Conservation (phyloP, 345 rosid genomes). For the Ceriops decandra region DNA sequence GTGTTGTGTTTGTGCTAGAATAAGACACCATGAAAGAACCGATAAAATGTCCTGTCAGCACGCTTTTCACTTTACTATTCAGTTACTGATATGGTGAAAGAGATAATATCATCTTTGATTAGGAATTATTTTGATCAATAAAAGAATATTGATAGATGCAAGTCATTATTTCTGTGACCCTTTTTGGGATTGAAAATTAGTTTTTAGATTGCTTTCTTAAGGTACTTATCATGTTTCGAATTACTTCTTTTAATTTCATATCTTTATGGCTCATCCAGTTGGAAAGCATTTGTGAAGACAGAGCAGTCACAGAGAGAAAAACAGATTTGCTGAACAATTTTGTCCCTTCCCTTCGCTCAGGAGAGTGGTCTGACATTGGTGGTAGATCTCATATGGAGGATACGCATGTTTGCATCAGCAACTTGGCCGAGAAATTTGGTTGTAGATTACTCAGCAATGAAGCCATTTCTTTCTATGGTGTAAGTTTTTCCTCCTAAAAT, state of each 20-base stretch:
- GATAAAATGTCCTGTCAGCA: too few relatives aligned
- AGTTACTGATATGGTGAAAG: too few relatives aligned
- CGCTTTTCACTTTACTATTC: too few relatives aligned
- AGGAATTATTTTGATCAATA: too few relatives aligned
- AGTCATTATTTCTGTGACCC: not conserved
- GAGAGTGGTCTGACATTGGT: conserved; percentile 80
- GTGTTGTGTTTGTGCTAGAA: too few relatives aligned
- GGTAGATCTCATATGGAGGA: conserved; percentile 71
- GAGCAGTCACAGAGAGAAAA: conserved; percentile 30
- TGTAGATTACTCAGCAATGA: conserved; percentile 24
- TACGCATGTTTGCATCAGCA: conserved; percentile 65
- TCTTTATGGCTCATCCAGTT: conserved; percentile 36
- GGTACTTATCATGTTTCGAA: not conserved
- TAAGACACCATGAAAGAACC: too few relatives aligned
- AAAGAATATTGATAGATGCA: too few relatives aligned
- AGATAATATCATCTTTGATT: too few relatives aligned
- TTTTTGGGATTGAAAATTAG: too few relatives aligned
- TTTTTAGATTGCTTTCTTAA: not conserved
- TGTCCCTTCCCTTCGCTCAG: conserved; percentile 62
- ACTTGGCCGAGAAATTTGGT: conserved; percentile 59
- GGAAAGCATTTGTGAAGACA: conserved; percentile 60
- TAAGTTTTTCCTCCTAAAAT: conserved; percentile 28
- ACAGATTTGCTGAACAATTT: conserved; percentile 33
- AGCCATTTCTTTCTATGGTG: conserved; percentile 72
- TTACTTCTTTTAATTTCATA: conserved; percentile 2